These are phyloP conservation scores for Salix purpurea DNA, from an alignment of 345 rosid species.

Conservation along the genomic window DNA sequence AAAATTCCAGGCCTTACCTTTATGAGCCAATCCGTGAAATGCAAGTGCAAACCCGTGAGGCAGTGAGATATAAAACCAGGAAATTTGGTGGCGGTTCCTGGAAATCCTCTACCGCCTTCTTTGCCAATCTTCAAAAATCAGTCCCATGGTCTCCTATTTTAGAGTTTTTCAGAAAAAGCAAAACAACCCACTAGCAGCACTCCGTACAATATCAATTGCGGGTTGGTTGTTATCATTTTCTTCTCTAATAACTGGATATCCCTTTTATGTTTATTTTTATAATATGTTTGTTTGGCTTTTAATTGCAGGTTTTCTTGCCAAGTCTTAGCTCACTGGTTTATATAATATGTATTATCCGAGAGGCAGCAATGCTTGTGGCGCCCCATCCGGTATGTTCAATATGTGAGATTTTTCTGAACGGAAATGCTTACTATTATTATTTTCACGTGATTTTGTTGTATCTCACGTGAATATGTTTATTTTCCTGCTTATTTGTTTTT, in stretches of 20 bases:
- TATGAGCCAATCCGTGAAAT: no score
- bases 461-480: background rate
- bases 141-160: background rate
- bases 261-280: background rate
- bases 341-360: constrained; percentile 64
- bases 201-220: background rate
- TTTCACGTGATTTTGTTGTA: no score
- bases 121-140: background rate
- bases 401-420: constrained; percentile 42
- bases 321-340: background rate
- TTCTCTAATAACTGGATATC: background rate
- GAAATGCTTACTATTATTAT: no score
- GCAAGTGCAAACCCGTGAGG: background rate
- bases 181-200: background rate
- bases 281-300: background rate
- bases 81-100: background rate
- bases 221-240: background rate
- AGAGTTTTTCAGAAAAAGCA: background rate
- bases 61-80: background rate
- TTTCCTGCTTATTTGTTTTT: background rate
- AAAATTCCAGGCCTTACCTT: background rate
- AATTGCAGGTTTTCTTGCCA: constrained; percentile 10
- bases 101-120: background rate
- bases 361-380: constrained; percentile 62
- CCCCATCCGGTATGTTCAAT: constrained; percentile 77